Conservation (phyloP, 148 eudicot species). For the Pharnaceum exiguum region DNA sequence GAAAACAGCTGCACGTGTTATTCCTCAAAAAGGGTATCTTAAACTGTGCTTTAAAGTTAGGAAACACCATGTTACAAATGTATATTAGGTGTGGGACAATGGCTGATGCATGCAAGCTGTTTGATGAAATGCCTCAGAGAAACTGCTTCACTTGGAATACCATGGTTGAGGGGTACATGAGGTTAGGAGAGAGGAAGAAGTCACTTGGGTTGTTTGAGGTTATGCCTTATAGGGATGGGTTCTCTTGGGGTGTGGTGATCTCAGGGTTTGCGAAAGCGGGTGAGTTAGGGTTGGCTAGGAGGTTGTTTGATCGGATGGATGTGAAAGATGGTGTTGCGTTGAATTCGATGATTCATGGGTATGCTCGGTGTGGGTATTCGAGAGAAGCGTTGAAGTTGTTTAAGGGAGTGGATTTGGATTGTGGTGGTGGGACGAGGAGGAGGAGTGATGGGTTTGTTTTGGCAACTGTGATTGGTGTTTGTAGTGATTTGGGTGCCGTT, state of each 20-base stretch:
- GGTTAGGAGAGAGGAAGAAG: constrained; percentile 26
- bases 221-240: constrained; percentile 65
- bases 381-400: constrained; percentile 63
- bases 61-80: constrained; percentile 70
- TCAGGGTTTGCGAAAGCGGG: constrained; percentile 56
- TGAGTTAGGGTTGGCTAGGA: constrained; percentile 43
- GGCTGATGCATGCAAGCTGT: constrained; percentile 52
- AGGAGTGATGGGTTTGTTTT: constrained; percentile 53
- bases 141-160: constrained; percentile 69
- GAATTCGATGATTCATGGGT: constrained; percentile 84
- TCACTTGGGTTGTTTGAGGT: constrained; percentile 38
- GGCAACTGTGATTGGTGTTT: constrained; percentile 65
- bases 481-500: constrained; percentile 56
- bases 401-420: constrained; percentile 39
- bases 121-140: constrained; percentile 66
- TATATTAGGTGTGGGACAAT: constrained; percentile 43
- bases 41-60: constrained; percentile 35
- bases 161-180: constrained; percentile 61
- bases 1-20: constrained; percentile 57
- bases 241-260: constrained; percentile 78
- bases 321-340: constrained; percentile 62
- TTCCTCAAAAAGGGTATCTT: constrained; percentile 75
- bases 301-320: constrained; percentile 72
- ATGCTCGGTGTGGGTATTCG: constrained; percentile 47
- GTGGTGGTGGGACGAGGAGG: constrained; percentile 26